These are phyloP conservation scores for Trypanosoma congolense DNA, from an alignment of 208 protist genomes.

Conservation along the genomic window DNA sequence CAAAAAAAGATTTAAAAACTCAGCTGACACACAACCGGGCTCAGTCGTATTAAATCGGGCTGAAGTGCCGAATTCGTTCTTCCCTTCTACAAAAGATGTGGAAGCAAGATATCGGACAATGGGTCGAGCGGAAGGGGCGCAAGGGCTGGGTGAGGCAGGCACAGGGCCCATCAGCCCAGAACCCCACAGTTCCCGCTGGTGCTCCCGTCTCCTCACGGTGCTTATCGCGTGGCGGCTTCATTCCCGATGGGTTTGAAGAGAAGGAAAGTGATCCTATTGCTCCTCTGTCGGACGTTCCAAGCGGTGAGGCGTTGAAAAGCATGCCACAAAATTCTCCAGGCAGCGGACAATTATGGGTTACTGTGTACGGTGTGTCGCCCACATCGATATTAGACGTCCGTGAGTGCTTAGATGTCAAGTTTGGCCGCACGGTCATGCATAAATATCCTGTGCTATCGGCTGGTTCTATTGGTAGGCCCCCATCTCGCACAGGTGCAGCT, in stretches of 20 bases:
- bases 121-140: constrained; percentile 62
- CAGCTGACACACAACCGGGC: no score
- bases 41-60: no score
- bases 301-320: constrained; percentile 6
- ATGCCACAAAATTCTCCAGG: neutral
- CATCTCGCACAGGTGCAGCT: neutral
- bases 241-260: constrained; percentile 27
- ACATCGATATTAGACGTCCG: constrained; percentile 50
- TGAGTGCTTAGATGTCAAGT: constrained; percentile 64
- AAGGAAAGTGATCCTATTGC: constrained; percentile 4
- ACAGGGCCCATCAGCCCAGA: constrained; percentile 1
- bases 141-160: constrained; percentile 15
- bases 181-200: neutral
- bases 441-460: constrained; percentile 15
- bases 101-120: constrained; percentile 56
- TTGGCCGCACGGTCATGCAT: constrained; percentile 67
- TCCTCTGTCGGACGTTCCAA: neutral
- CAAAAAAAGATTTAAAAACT: no score
- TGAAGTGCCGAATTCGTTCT: no score
- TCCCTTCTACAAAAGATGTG: no score
- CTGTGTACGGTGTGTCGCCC: constrained; percentile 31
- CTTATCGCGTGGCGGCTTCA: constrained; percentile 23
- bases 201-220: neutral
- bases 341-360: constrained; percentile 33
- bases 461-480: neutral